phyloP scores from a whole-genome alignment of 2,329 filamentous ascomycete genomes.

The Lachnellula hyalina region DNA sequence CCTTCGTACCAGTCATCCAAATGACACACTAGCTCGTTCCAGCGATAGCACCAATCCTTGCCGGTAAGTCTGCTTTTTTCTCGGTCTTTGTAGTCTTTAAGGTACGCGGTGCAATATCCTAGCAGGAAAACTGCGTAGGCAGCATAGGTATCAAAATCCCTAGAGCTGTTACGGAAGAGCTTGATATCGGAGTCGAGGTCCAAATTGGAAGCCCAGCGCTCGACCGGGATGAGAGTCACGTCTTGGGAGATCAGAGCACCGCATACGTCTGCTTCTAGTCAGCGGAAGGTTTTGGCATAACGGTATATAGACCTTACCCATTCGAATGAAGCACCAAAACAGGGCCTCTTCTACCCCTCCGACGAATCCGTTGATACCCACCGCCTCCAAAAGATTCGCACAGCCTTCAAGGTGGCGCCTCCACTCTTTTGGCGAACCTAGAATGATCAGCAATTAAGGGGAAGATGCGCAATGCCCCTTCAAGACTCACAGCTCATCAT shows the following conservation, averaged over 20 bases:
- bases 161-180: conserved; percentile 32
- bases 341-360: conserved; percentile 45
- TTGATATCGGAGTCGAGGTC: conserved; percentile 22
- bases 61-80: conserved; percentile 25
- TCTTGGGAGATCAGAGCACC: conserved; percentile 47
- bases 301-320: conserved; percentile 30
- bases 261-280: conserved; percentile 38
- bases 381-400: conserved; percentile 46
- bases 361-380: conserved; percentile 45
- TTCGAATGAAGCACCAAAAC: conserved; percentile 54
- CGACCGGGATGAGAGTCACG: conserved; percentile 33
- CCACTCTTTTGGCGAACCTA: conserved; percentile 46
- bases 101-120: conserved; percentile 37
- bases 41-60: conserved; percentile 20
- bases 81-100: conserved; percentile 25
- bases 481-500: conserved; percentile 33
- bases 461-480: too few relatives aligned
- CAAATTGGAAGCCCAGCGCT: conserved; percentile 38
- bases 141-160: conserved; percentile 42
- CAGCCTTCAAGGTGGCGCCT: conserved; percentile 51
- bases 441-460: conserved; percentile 11
- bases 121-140: conserved; percentile 46
- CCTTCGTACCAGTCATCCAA: conserved; percentile 38
- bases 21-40: conserved; percentile 36
- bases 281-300: background rate